Conservation (phyloP, 352 stramenopile species). For the Pythium myriotylum region DNA sequence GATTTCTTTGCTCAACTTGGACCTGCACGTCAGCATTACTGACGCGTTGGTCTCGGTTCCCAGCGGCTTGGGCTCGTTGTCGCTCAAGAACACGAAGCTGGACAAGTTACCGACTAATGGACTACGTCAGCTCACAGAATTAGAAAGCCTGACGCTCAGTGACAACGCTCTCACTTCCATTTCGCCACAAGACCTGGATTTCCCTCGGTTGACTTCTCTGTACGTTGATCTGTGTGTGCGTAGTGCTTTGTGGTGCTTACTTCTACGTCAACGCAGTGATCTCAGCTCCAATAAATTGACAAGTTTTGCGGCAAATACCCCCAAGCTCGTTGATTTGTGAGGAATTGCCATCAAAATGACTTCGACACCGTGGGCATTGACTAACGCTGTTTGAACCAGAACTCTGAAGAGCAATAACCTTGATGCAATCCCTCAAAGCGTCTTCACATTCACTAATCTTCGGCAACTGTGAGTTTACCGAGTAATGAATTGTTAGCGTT, state of each 20-base stretch:
- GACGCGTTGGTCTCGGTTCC: background rate
- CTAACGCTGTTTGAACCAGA: background rate
- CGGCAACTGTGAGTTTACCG: background rate
- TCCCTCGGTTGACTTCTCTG: slow-evolving; percentile 1
- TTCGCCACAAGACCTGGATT: background rate
- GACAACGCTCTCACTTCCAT: slow-evolving; percentile 1
- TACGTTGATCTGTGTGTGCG: background rate
- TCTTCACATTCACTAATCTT: slow-evolving; percentile 9
- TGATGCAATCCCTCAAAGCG: background rate
- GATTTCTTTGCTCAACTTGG: slow-evolving; percentile 7
- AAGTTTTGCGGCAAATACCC: background rate
- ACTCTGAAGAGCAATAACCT: slow-evolving; percentile 12
- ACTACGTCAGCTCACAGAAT: background rate
- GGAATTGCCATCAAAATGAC: background rate
- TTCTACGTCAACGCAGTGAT: background rate
- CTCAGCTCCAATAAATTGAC: slow-evolving; percentile 5
- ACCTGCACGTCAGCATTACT: background rate
- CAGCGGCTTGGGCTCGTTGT: background rate
- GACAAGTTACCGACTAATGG: background rate
- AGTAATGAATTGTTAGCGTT: no score
- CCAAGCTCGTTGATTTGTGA: background rate
- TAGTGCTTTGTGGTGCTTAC: background rate
- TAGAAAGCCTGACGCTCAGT: slow-evolving; percentile 3
- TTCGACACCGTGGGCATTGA: no score
- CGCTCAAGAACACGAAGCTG: slow-evolving; percentile 1